Conservation (phyloP, 176 grass and related monocot species). For the Musa acuminata region DNA sequence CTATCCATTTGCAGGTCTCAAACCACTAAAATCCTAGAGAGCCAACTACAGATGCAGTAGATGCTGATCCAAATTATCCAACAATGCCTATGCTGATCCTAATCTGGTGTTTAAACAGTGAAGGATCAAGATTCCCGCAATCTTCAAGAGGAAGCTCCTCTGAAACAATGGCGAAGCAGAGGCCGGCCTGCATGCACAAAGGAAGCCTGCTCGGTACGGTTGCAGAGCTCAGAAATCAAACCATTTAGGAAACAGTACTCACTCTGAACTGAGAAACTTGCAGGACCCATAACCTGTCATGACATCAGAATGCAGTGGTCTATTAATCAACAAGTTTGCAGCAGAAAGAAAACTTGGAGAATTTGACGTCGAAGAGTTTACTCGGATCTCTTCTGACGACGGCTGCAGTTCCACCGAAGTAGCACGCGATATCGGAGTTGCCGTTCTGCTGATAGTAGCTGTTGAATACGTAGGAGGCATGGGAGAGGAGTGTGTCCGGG, state of each 20-base stretch:
- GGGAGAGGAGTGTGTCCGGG: constrained; percentile 69
- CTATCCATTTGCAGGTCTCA: no score
- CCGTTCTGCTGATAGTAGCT: constrained; percentile 99
- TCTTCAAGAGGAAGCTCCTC: not conserved
- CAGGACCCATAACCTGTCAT: constrained; percentile 63
- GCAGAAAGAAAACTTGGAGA: not conserved
- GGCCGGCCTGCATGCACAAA: not conserved
- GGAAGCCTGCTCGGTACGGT: not conserved
- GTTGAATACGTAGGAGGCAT: constrained; percentile 94
- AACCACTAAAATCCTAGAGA: no score
- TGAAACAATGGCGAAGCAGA: not conserved
- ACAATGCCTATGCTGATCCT: not conserved
- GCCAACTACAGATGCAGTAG: no score
- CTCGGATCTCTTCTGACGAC: constrained; percentile 70
- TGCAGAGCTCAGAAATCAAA: not conserved
- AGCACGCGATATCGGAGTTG: constrained; percentile 82
- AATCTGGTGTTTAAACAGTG: not conserved
- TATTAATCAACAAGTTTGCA: no score
- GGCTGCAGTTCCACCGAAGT: constrained; percentile 72
- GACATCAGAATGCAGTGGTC: no score
- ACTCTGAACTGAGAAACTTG: constrained; percentile 70
- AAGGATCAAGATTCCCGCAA: constrained; percentile 18
- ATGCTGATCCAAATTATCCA: no score
- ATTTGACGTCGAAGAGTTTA: constrained; percentile 12
- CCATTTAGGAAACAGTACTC: constrained; percentile 14